Conservation (phyloP, 2,329 filamentous ascomycete species). For the Neofusicoccum ribis region DNA sequence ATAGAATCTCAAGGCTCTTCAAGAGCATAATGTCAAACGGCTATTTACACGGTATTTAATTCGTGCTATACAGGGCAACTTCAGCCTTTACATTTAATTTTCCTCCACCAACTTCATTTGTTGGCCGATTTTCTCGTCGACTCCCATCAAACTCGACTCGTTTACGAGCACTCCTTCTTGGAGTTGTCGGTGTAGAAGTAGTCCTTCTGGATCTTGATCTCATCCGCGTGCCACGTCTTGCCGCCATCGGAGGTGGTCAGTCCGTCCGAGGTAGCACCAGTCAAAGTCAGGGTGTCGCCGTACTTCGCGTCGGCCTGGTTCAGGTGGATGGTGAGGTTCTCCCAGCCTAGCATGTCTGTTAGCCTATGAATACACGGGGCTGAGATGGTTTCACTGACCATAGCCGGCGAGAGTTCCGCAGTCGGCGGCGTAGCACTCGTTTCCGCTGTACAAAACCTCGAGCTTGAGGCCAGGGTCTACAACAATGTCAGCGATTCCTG, state of each 20-base stretch:
- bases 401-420: slow-evolving; percentile 21
- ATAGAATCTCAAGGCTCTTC: too few species aligned
- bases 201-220: slow-evolving; percentile 22
- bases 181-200: slow-evolving; percentile 9
- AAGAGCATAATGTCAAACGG: too few species aligned
- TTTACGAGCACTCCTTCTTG: slow-evolving; percentile 12
- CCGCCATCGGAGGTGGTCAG: slow-evolving; percentile 21
- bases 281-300: slow-evolving; percentile 17
- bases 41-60: too few species aligned
- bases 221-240: slow-evolving; percentile 23
- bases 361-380: not conserved
- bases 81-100: too few species aligned
- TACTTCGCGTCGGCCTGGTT: slow-evolving; percentile 17
- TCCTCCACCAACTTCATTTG: too few species aligned
- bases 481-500: not conserved
- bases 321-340: slow-evolving; percentile 20
- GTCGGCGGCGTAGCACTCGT: slow-evolving; percentile 20
- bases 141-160: not conserved
- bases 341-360: slow-evolving; percentile 10
- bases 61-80: too few species aligned
- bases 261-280: slow-evolving; percentile 14
- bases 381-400: not conserved
- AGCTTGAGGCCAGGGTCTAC: slow-evolving; percentile 21
- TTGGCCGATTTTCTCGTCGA: too few species aligned
- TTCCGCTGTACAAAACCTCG: slow-evolving; percentile 27